These are phyloP conservation scores for Nothophoma quercina DNA, from an alignment of 2,329 filamentous ascomycete species.

Conservation along the genomic window DNA sequence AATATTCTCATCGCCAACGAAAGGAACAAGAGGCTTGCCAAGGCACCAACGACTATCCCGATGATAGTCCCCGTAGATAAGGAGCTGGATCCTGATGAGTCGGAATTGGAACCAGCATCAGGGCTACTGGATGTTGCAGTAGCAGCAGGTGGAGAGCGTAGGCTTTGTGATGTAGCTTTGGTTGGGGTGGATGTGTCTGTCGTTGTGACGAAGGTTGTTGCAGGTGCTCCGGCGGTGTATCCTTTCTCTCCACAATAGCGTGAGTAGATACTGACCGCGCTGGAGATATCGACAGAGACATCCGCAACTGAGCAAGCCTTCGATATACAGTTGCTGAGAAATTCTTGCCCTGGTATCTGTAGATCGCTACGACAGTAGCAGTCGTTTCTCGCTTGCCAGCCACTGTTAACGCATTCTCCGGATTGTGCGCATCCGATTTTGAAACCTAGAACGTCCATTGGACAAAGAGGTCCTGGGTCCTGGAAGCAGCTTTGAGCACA, in stretches of 20 bases:
- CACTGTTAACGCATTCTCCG: neutral
- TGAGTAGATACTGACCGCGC: neutral
- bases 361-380: slow-evolving; percentile 1
- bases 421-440: neutral
- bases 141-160: too few relatives aligned
- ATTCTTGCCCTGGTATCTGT: neutral
- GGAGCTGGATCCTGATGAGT: too few relatives aligned
- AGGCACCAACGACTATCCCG: too few relatives aligned
- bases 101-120: too few relatives aligned
- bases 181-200: too few relatives aligned
- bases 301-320: neutral
- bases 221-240: neutral
- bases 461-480: neutral
- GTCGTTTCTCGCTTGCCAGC: slow-evolving; percentile 3
- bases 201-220: neutral
- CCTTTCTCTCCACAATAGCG: slow-evolving; percentile 1
- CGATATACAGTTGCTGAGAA: neutral
- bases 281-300: neutral
- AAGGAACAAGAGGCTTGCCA: too few relatives aligned
- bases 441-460: neutral
- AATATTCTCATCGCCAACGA: too few relatives aligned
- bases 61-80: too few relatives aligned
- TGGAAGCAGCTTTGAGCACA: neutral
- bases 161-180: too few relatives aligned
- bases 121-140: too few relatives aligned